Base-by-base conservation (phyloP, 805 yeast species). In the Ogataea salicorniae region DNA sequence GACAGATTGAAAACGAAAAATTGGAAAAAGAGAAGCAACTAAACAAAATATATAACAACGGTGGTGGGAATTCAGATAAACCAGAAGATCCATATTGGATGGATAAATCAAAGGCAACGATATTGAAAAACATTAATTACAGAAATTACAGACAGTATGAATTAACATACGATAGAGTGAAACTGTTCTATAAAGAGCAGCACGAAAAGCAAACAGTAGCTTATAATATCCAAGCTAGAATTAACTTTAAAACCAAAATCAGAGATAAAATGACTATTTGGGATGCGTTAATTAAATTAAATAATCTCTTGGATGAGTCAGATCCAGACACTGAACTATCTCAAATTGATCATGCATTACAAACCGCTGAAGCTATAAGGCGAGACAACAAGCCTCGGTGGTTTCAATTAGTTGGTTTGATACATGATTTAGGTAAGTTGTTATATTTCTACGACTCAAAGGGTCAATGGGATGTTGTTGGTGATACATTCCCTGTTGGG, bases 401-500 rank as follows among this genome's bases (percentile, higher is more conserved):
- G 90, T 83, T 83, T 71, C 89, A 83, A 61, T 64, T 83, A 22
- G 87, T 83, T 7, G 90, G 90, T 1, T 64, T 83, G 33, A 80
- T 83, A 37, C 90, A 83, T 58, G 90, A 83, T 60, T 66, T 83
- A 50, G 90, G 90, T 0, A 83, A 83, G 57, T 70, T 83, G 16
- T 68, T 83, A 16, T 83, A 83, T 60, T 83, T 83, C 53, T 83
- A 77, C 57, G 88, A 81, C 55, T 82, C 87, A 14, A 73, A 79
- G 55, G 89, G 89, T 7, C 89, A 83, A 61, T 83, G 89, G 89
- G 88, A 83, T 59, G 90, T 83, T 31, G 90, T 83, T 18, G 90
- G 90, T 6, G 90, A 83, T 59, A 83, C 89, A 3, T 83, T 83
- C 57, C 87, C 89, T 0, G 87, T 83, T 23, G 90, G 90, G 3